phyloP scores from a whole-genome alignment of 148 eudicot genomes.

The Linanthus parryae region DNA sequence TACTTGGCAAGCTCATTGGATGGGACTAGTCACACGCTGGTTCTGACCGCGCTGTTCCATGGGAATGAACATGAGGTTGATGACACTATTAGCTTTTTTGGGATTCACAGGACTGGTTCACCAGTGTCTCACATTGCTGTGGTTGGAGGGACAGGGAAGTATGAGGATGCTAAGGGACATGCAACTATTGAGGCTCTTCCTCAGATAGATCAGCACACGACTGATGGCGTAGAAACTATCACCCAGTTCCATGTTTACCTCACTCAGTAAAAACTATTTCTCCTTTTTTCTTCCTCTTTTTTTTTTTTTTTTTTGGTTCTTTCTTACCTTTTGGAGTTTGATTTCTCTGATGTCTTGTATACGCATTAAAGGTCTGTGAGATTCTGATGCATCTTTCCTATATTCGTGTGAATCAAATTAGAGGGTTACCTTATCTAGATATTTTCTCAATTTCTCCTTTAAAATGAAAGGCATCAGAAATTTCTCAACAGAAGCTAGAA shows the following conservation, averaged over 20 bases:
- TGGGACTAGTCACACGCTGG: constrained; percentile 83
- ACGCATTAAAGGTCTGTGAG: too few species aligned
- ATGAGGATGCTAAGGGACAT: constrained; percentile 80
- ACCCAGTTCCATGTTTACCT: constrained; percentile 62
- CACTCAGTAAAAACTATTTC: constrained; percentile 9
- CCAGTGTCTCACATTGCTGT: constrained; percentile 63
- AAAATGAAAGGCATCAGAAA: too few species aligned
- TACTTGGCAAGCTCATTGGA: constrained; percentile 84
- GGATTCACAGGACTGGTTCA: constrained; percentile 75
- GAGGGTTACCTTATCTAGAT: too few species aligned
- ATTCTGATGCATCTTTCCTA: too few species aligned
- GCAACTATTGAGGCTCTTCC: constrained; percentile 77
- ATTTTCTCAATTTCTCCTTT: too few species aligned
- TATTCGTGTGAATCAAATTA: too few species aligned
- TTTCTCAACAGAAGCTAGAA: too few species aligned
- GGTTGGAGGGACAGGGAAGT: constrained; percentile 87
- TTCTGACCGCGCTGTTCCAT: constrained; percentile 59
- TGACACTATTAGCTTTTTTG: constrained; percentile 79
- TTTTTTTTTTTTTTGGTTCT: background rate
- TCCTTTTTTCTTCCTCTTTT: background rate
- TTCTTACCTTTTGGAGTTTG: background rate
- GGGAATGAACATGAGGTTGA: constrained; percentile 34
- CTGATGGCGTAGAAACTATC: constrained; percentile 90
- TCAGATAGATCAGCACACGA: constrained; percentile 74
- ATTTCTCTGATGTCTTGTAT: background rate